A percentile compares a stretch with the other conserved stretches of the same genome.
These are phyloP conservation scores for Tilletia caries DNA, from an alignment of 1,284 basidiomycete species.

Conservation along the genomic window DNA sequence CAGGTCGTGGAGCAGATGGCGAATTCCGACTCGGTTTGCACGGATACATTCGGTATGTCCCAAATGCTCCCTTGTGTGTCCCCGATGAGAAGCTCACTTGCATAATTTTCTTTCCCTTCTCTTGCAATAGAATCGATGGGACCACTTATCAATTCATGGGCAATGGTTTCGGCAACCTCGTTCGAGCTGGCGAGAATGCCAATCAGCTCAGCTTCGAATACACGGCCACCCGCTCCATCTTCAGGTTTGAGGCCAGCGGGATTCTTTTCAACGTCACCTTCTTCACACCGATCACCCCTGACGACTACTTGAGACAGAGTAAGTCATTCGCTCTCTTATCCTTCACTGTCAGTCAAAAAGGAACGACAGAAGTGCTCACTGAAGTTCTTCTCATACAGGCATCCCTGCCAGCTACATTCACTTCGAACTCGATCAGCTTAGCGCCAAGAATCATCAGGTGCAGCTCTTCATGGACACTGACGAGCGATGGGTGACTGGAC, in stretches of 20 bases:
- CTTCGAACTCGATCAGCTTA: constrained; percentile 34
- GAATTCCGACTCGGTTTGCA: constrained; percentile 44
- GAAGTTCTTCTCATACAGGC: constrained; percentile 13
- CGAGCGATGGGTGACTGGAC: too few relatives aligned
- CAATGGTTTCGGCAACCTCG: constrained; percentile 42
- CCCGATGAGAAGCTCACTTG: background rate
- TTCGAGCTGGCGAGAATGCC: constrained; percentile 35
- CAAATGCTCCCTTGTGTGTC: too few relatives aligned
- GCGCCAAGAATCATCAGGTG: constrained; percentile 29
- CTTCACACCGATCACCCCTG: constrained; percentile 44
- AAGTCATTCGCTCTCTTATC: background rate
- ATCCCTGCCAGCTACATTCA: constrained; percentile 48
- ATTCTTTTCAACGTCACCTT: constrained; percentile 49
- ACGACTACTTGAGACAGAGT: constrained; percentile 46
- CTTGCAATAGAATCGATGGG: constrained; percentile 26
- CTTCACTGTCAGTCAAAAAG: too few relatives aligned
- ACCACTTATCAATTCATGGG: constrained; percentile 48
- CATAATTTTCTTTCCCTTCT: background rate
- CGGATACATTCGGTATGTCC: constrained; percentile 35
- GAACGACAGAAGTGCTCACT: background rate
- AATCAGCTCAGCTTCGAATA: constrained; percentile 41
- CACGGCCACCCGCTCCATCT: constrained; percentile 48
- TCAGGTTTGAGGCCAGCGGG: constrained; percentile 40
- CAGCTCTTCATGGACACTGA: constrained; percentile 45
- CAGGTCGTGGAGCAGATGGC: constrained; percentile 45